These are phyloP conservation scores for Cordyceps javanica DNA, from an alignment of 2,329 filamentous ascomycete species.

Conservation along the genomic window DNA sequence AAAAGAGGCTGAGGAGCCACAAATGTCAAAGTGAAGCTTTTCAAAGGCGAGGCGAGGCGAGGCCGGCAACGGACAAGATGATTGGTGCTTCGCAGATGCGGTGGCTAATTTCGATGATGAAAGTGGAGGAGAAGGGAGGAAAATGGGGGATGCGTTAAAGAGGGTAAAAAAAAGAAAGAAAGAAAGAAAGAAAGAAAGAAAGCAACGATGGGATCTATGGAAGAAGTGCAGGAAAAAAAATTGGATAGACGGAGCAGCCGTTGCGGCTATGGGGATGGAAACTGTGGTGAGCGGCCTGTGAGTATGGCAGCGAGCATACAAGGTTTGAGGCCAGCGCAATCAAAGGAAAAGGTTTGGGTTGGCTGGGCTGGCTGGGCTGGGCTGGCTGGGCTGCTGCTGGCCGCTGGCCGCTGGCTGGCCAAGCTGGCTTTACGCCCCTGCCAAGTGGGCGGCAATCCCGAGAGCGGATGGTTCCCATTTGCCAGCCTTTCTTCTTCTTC, in stretches of 20 bases:
- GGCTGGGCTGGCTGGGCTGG: neutral
- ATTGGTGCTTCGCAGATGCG: neutral
- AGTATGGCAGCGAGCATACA: neutral
- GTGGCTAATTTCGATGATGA: no score
- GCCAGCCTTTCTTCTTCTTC: neutral
- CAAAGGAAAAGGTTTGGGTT: slow-evolving; percentile 6
- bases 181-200: neutral
- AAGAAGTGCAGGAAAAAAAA: neutral
- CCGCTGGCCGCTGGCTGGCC: neutral
- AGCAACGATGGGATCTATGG: neutral
- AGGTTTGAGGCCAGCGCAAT: slow-evolving; percentile 12
- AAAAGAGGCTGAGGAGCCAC: neutral
- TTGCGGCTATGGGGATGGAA: neutral
- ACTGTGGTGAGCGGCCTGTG: slow-evolving; percentile 5
- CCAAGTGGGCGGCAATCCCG: slow-evolving; percentile 9
- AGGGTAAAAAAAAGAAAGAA: neutral
- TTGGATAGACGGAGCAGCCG: neutral
- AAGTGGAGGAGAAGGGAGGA: neutral
- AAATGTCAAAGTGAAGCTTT: neutral
- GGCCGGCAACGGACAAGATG: neutral
- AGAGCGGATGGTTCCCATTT: slow-evolving; percentile 9
- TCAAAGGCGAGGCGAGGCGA: no score
- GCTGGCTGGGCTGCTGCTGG: neutral
- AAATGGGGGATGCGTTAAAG: no score
- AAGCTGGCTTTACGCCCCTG: neutral